These are phyloP conservation scores for Paecilomyces sp. DNA, from an alignment of 2,329 filamentous ascomycete species.

Conservation along the genomic window DNA sequence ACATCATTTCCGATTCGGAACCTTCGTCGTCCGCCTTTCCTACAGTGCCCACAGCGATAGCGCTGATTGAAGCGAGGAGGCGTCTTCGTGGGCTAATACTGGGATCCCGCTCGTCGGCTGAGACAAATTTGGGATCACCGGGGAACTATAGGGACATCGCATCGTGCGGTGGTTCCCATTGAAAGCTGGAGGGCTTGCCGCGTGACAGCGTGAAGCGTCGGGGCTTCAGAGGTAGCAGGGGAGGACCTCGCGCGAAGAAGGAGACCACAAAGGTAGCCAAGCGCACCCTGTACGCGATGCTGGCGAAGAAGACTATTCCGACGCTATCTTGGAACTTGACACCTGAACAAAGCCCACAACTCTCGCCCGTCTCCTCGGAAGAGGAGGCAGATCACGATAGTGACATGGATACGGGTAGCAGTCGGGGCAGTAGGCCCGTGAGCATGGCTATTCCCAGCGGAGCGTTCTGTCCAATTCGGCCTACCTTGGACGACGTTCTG, in stretches of 20 bases:
- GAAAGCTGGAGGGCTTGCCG: not conserved
- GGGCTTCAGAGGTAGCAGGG: constrained; percentile 1
- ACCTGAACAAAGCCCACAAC: constrained; percentile 38
- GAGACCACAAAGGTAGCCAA: not conserved
- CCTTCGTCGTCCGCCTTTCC: not conserved
- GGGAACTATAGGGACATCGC: not conserved
- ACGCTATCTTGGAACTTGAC: constrained; percentile 30
- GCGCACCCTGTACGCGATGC: constrained; percentile 29
- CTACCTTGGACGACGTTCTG: constrained; percentile 79
- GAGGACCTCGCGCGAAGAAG: constrained; percentile 2
- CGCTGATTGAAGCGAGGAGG: not conserved
- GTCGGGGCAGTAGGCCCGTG: constrained; percentile 33
- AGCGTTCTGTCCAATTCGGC: constrained; percentile 45
- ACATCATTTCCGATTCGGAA: not conserved
- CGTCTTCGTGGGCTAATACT: not conserved
- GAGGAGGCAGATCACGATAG: constrained; percentile 36
- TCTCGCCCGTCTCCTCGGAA: constrained; percentile 35
- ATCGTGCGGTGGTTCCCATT: not conserved
- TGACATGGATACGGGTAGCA: constrained; percentile 33
- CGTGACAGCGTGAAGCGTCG: not conserved
- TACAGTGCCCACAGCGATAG: not conserved
- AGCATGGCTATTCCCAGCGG: constrained; percentile 35
- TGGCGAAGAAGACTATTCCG: constrained; percentile 30
- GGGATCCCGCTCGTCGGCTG: not conserved
- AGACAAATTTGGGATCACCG: not conserved